Percentiles rank a stretch among this genome's conserved stretches.
Evolutionary conservation across 306 rosid genomes (phyloP).

Genomic region (Inga laurina): DNA sequence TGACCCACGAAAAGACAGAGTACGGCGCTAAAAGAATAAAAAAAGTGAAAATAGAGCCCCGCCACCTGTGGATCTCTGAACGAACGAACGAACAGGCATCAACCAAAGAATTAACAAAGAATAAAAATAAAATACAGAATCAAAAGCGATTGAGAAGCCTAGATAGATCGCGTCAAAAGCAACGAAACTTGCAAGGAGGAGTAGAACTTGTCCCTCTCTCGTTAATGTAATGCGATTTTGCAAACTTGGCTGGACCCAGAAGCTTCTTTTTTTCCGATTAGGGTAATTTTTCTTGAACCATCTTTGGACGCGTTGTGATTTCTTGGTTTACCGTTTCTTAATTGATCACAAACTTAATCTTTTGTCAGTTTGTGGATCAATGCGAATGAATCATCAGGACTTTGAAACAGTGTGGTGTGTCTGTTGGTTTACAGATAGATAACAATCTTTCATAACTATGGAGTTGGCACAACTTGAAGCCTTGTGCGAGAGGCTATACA

Average conservation of each 20-base stretch:
- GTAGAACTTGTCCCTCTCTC: constrained; percentile 5
- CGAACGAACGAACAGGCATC: not conserved
- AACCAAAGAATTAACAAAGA: not conserved
- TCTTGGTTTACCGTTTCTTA: not conserved
- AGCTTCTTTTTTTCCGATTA: constrained; percentile 1
- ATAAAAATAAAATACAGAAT: not conserved
- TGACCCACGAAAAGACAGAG: too few relatives aligned
- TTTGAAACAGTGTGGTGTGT: not conserved
- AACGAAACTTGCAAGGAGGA: constrained; percentile 10
- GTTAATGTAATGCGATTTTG: constrained; percentile 31
- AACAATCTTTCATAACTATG: constrained; percentile 27
- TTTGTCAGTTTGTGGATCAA: not conserved
- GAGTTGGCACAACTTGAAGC: constrained; percentile 63
- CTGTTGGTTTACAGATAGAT: not conserved
- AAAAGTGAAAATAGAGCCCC: not conserved
- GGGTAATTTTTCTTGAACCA: constrained; percentile 1
- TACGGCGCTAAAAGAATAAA: not conserved
- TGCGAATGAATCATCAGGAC: not conserved
- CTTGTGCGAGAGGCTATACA: constrained; percentile 62
- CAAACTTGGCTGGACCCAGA: not conserved
- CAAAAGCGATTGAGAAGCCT: constrained; percentile 44
- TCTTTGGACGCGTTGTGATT: not conserved
- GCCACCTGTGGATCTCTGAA: not conserved
- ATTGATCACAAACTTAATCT: not conserved
- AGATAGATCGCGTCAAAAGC: constrained; percentile 31